Conservation (phyloP, 1,284 basidiomycete genomes). For the Ceratobasidium sp. region DNA sequence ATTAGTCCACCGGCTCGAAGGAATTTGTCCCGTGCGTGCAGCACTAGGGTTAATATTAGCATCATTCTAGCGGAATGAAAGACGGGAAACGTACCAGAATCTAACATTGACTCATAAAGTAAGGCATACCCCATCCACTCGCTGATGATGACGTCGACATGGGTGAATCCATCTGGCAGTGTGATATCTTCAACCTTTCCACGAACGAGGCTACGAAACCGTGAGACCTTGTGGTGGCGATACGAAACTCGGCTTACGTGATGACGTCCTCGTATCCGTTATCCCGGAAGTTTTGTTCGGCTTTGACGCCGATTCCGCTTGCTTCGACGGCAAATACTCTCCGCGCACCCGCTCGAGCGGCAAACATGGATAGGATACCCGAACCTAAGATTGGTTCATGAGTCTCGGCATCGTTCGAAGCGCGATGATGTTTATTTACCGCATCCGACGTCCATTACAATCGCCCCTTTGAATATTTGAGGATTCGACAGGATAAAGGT, state of each 20-base stretch:
- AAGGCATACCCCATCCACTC: constrained; percentile 99
- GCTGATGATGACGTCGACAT: constrained; percentile 94
- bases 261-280: constrained; percentile 86
- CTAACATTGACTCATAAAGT: constrained; percentile 97
- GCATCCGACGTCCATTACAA: constrained; percentile 96
- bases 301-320: constrained; percentile 87
- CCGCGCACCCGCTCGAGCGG: constrained; percentile 92
- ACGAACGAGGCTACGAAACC: constrained; percentile 73
- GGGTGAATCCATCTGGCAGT: constrained; percentile 74
- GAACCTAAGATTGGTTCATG: constrained; percentile 64
- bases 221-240: not conserved
- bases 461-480: constrained; percentile 83
- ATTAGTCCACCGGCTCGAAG: constrained; percentile 74
- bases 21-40: constrained; percentile 37
- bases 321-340: constrained; percentile 96
- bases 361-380: constrained; percentile 93
- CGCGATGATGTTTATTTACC: constrained; percentile 55
- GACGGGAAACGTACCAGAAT: constrained; percentile 69
- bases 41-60: not conserved
- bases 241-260: constrained; percentile 65
- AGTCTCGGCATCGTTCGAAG: too few relatives aligned
- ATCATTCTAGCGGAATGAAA: not conserved
- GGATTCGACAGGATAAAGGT: constrained; percentile 92
- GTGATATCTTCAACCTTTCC: constrained; percentile 91
- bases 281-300: constrained; percentile 81